Evolutionary conservation across 2,329 filamentous ascomycete genomes (phyloP).

Genomic region (Lecanicillium sp.): DNA sequence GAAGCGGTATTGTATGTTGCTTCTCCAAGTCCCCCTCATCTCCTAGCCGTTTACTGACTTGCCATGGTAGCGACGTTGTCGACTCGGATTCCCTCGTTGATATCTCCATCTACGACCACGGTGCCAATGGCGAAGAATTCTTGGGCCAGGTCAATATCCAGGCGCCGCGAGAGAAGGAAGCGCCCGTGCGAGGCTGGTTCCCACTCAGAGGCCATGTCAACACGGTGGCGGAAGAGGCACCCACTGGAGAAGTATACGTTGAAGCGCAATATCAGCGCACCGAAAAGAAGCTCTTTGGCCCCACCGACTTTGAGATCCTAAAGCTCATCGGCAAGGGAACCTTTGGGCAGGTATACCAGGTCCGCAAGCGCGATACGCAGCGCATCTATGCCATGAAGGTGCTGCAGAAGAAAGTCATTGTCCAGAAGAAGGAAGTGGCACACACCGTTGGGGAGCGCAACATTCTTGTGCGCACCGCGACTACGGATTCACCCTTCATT

Average conservation of each 20-base stretch:
- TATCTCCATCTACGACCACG: conserved; percentile 84
- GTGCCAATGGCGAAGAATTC: conserved; percentile 77
- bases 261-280: conserved; percentile 79
- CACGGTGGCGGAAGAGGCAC: conserved; percentile 60
- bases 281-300: conserved; percentile 86
- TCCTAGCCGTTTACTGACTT: conserved; percentile 2
- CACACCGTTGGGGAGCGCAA: conserved; percentile 96
- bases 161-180: conserved; percentile 57
- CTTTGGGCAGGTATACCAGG: conserved; percentile 97
- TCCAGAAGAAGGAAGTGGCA: conserved; percentile 98
- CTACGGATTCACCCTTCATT: conserved; percentile 93
- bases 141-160: conserved; percentile 83
- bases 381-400: conserved; percentile 99
- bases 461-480: conserved; percentile 92
- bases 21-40: background rate
- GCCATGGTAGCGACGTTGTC: conserved; percentile 70
- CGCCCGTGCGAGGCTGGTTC: conserved; percentile 78
- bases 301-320: conserved; percentile 90
- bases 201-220: conserved; percentile 68
- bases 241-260: conserved; percentile 83
- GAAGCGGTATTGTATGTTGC: conserved; percentile 83
- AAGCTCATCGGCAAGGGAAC: conserved; percentile 97
- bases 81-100: conserved; percentile 85
- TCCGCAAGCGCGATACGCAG: conserved; percentile 91
- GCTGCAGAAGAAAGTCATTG: conserved; percentile 97